Percentiles rank a stretch among this genome's conserved stretches.
Conservation (phyloP, 345 rosid species). For the Jatropha curcas region DNA sequence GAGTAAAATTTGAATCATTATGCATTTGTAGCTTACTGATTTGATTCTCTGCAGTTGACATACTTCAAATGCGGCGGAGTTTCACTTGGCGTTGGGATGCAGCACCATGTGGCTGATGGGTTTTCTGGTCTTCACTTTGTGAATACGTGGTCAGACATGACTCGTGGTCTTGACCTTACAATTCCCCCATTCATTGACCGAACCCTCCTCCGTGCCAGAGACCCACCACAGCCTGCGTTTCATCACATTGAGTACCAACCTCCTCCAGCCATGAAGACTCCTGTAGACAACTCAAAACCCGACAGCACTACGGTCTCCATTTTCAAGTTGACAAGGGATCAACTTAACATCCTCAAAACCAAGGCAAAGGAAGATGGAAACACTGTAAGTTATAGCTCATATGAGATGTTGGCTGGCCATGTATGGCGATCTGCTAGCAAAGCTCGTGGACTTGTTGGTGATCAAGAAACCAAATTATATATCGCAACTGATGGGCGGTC, state of each 20-base stretch:
- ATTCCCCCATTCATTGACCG: conserved; percentile 84
- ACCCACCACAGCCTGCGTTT: conserved; percentile 80
- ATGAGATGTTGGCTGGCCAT: conserved; percentile 91
- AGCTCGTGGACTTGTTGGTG: conserved; percentile 67
- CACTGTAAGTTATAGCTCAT: conserved; percentile 69
- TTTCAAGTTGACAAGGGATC: conserved; percentile 64
- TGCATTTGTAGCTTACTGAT: not conserved
- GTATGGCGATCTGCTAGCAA: conserved; percentile 80
- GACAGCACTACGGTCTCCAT: conserved; percentile 57
- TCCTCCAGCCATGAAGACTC: conserved; percentile 58
- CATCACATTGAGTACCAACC: conserved; percentile 82
- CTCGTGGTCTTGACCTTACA: conserved; percentile 75
- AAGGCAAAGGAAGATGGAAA: conserved; percentile 79
- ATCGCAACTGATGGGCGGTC: conserved; percentile 92
- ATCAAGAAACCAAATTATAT: conserved; percentile 72
- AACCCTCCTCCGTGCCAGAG: conserved; percentile 76
- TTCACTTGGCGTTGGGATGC: conserved; percentile 98
- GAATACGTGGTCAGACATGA: conserved; percentile 92
- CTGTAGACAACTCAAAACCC: conserved; percentile 21
- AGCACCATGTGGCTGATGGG: conserved; percentile 93
- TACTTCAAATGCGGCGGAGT: conserved; percentile 90
- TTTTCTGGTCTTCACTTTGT: conserved; percentile 94
- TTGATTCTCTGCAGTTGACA: conserved; percentile 54
- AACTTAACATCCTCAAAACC: conserved; percentile 70
- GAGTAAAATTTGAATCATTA: not conserved